A percentile compares a stretch with the other conserved stretches of the same genome.
These are phyloP conservation scores for Crithidia bombi DNA, from an alignment of 208 protist genomes.

Conservation along the genomic window DNA sequence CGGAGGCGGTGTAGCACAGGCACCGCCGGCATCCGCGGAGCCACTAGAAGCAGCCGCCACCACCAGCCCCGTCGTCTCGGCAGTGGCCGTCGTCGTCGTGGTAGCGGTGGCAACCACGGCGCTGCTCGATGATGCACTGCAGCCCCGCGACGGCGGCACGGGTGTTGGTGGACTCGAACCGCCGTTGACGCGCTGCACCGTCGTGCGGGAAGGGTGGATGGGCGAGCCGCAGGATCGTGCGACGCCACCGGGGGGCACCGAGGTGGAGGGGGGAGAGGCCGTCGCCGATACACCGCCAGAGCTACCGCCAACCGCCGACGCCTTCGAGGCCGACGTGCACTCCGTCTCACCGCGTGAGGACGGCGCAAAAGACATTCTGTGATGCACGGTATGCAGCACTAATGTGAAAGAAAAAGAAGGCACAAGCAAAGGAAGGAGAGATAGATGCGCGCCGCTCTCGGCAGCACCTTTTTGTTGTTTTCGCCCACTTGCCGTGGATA, in stretches of 20 bases:
- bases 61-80: background rate
- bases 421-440: background rate
- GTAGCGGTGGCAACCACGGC: background rate
- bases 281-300: constrained; percentile 9
- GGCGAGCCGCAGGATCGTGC: constrained; percentile 19
- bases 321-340: constrained; percentile 27
- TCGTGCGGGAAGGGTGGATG: constrained; percentile 17
- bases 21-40: no score
- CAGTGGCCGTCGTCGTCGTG: background rate
- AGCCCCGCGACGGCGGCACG: constrained; percentile 18
- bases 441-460: no score
- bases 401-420: background rate
- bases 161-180: constrained; percentile 7
- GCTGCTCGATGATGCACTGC: constrained; percentile 14
- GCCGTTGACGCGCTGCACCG: constrained; percentile 24
- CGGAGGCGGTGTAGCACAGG: no score
- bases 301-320: constrained; percentile 18
- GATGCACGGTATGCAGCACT: background rate
- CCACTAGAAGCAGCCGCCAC: no score
- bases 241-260: background rate
- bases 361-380: constrained; percentile 27
- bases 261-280: background rate
- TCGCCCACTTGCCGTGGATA: no score
- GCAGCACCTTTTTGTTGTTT: background rate
- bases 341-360: constrained; percentile 23